These are phyloP conservation scores for Pestalotiopsis sp. DNA, from an alignment of 2,329 filamentous ascomycete genomes.

Conservation along the genomic window DNA sequence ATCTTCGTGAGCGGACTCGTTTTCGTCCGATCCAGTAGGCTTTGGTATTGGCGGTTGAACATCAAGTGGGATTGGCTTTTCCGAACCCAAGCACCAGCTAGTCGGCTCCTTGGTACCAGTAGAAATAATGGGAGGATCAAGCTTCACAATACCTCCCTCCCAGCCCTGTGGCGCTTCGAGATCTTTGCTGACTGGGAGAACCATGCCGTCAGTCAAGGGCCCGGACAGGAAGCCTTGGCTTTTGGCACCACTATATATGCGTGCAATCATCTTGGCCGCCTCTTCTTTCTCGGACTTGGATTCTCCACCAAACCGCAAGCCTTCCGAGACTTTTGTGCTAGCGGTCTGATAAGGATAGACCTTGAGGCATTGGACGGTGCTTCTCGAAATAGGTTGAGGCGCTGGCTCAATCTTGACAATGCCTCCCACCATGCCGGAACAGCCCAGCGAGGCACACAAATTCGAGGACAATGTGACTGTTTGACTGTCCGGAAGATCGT, in stretches of 20 bases:
- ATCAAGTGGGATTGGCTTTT: conserved; percentile 73
- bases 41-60: conserved; percentile 74
- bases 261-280: conserved; percentile 69
- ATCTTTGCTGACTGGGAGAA: conserved; percentile 64
- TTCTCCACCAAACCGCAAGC: conserved; percentile 85
- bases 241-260: conserved; percentile 66
- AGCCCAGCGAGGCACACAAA: conserved; percentile 75
- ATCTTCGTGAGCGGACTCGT: conserved; percentile 53
- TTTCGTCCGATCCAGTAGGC: conserved; percentile 57
- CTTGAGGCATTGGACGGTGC: conserved; percentile 68
- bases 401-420: conserved; percentile 87
- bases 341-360: conserved; percentile 76
- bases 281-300: conserved; percentile 83
- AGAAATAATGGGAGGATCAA: conserved; percentile 61
- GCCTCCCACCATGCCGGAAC: conserved; percentile 77
- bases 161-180: conserved; percentile 64
- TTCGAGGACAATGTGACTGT: conserved; percentile 78
- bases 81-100: conserved; percentile 78
- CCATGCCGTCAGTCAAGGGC: conserved; percentile 85
- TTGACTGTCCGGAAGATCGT: conserved; percentile 81
- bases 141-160: conserved; percentile 82
- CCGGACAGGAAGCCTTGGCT: conserved; percentile 72
- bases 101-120: conserved; percentile 46
- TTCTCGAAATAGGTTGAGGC: conserved; percentile 69
- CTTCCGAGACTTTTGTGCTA: conserved; percentile 59